Evolutionary conservation across 805 yeast species (phyloP).

Genomic region (Yueomyces sp.): DNA sequence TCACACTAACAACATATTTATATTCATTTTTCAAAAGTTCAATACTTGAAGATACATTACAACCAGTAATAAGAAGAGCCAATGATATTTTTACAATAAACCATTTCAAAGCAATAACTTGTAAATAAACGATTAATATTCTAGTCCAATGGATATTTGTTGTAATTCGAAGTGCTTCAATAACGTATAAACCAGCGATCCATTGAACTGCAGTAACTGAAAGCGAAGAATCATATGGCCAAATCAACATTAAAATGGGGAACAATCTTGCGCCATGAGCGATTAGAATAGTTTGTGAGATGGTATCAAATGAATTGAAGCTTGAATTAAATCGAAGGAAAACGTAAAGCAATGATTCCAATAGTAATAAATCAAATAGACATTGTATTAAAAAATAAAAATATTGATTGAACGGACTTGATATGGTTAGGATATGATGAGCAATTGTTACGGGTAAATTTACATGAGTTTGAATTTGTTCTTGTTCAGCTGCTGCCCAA

Average conservation of each 20-base stretch:
- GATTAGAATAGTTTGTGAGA: constrained; percentile 58
- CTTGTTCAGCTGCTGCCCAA: constrained; percentile 84
- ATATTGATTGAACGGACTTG: constrained; percentile 35
- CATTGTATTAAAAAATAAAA: constrained; percentile 41
- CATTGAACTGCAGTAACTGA: constrained; percentile 46
- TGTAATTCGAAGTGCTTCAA: constrained; percentile 47
- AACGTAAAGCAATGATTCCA: constrained; percentile 2
- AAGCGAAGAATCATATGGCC: constrained; percentile 87
- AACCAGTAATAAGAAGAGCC: constrained; percentile 9
- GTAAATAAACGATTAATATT: constrained; percentile 8
- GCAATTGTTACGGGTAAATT: constrained; percentile 4
- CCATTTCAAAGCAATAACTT: constrained; percentile 9
- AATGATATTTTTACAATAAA: constrained; percentile 12
- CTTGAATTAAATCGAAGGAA: constrained; percentile 4
- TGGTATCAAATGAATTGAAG: constrained; percentile 9
- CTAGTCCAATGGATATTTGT: constrained; percentile 20
- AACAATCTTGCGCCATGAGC: constrained; percentile 72
- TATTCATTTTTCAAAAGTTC: not conserved
- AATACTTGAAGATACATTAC: constrained; percentile 1
- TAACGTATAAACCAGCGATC: constrained; percentile 45
- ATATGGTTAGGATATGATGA: constrained; percentile 1
- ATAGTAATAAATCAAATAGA: constrained; percentile 28
- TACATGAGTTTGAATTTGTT: constrained; percentile 8
- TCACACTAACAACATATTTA: not conserved
- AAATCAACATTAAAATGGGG: constrained; percentile 85